phyloP scores from a whole-genome alignment of 306 rosid species.

The Carpinus fangiana region DNA sequence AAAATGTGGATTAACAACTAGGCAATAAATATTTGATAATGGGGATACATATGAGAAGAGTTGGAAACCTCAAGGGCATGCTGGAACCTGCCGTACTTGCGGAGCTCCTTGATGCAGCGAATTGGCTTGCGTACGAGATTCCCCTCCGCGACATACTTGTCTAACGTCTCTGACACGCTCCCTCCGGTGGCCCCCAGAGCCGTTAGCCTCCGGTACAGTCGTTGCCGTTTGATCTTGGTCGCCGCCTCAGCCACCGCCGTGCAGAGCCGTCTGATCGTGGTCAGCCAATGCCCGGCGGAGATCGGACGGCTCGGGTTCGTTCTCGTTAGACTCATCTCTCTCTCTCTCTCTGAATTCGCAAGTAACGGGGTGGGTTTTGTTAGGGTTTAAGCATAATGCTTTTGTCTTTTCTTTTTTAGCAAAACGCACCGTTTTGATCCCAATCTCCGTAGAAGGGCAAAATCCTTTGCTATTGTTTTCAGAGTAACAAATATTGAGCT shows the following conservation, averaged over 20 bases:
- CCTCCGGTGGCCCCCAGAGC: slow-evolving; percentile 54
- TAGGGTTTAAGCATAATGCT: slow-evolving; percentile 23
- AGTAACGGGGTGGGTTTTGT: slow-evolving; percentile 3
- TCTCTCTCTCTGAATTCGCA: background rate
- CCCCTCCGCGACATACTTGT: slow-evolving; percentile 61
- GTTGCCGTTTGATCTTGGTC: background rate
- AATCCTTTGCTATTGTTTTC: too few species aligned
- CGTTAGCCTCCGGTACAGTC: slow-evolving; percentile 58
- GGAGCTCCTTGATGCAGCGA: slow-evolving; percentile 55
- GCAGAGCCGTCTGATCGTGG: slow-evolving; percentile 42
- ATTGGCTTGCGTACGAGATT: slow-evolving; percentile 45
- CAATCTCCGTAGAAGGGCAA: too few species aligned
- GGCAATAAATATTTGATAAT: background rate
- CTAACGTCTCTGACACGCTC: slow-evolving; percentile 55
- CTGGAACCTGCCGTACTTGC: slow-evolving; percentile 48
- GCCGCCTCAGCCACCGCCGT: slow-evolving; percentile 26
- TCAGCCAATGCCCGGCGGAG: slow-evolving; percentile 31
- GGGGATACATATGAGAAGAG: background rate
- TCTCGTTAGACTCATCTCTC: slow-evolving; percentile 6
- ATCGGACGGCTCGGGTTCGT: slow-evolving; percentile 49
- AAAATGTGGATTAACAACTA: background rate
- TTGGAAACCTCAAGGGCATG: slow-evolving; percentile 67
- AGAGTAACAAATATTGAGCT: too few species aligned
- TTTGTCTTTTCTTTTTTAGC: too few species aligned
- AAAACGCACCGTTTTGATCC: too few species aligned